Conservation (phyloP, 2,329 filamentous ascomycete genomes). For the Monascus ruber region DNA sequence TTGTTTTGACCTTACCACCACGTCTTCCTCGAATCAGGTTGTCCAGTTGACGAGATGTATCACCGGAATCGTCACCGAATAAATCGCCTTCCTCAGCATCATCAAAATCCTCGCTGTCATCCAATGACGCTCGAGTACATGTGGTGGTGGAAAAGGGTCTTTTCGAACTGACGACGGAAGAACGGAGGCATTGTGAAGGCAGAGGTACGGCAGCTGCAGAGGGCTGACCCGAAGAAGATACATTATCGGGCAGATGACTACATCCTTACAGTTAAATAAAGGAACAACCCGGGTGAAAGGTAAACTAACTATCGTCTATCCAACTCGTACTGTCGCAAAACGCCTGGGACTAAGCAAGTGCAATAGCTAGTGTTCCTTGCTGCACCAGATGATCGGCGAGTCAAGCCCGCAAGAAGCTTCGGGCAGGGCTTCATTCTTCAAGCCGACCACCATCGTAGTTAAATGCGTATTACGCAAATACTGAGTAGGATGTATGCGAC, state of each 20-base stretch:
- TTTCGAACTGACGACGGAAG: background rate
- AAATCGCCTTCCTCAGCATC: background rate
- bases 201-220: background rate
- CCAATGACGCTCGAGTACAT: background rate
- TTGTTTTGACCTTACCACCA: background rate
- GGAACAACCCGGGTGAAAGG: background rate
- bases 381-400: conserved; percentile 4
- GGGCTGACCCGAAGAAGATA: background rate
- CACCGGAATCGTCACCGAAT: background rate
- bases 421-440: conserved; percentile 12
- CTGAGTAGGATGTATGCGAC: too few relatives aligned
- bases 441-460: conserved; percentile 8
- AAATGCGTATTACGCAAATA: too few relatives aligned
- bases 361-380: conserved; percentile 1
- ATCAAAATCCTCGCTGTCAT: background rate
- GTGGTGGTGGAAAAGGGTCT: background rate
- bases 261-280: background rate
- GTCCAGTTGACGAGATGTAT: background rate
- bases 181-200: background rate
- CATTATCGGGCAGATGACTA: background rate
- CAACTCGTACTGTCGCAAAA: background rate
- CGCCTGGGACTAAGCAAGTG: background rate
- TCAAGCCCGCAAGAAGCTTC: conserved; percentile 10
- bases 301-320: too few relatives aligned
- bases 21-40: conserved; percentile 1